phyloP scores from a whole-genome alignment of 305 asterid genomes.

The Petunia hybrid region DNA sequence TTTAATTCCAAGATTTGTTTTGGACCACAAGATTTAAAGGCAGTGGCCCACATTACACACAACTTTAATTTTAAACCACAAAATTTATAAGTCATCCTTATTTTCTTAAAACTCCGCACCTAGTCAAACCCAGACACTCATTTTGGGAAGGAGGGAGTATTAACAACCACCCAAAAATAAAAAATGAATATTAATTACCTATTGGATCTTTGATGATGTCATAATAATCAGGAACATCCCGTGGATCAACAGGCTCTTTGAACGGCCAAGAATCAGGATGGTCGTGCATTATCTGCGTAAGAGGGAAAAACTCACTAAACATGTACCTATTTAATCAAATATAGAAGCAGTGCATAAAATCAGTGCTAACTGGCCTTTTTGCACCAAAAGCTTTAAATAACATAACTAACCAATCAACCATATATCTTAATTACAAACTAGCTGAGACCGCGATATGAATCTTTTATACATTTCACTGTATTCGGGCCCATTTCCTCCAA shows the following conservation, averaged over 20 bases:
- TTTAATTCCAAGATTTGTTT: too few species aligned
- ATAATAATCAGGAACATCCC: slow-evolving; percentile 98
- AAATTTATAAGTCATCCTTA: too few species aligned
- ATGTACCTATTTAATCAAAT: slow-evolving; percentile 5
- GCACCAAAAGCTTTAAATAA: slow-evolving; percentile 20
- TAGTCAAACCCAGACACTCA: too few species aligned
- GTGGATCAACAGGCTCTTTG: slow-evolving; percentile 97
- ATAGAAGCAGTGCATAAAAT: background rate
- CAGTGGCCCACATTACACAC: too few species aligned
- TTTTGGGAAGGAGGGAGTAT: too few species aligned
- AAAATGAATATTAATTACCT: slow-evolving; percentile 51
- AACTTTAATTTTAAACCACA: too few species aligned
- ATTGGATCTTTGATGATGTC: slow-evolving; percentile 94
- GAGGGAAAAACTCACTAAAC: slow-evolving; percentile 34
- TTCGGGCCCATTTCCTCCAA: background rate
- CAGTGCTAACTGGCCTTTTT: background rate
- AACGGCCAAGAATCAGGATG: slow-evolving; percentile 99
- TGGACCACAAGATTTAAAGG: too few species aligned
- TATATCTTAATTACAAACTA: background rate
- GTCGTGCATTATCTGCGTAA: slow-evolving; percentile 79
- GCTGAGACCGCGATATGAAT: background rate
- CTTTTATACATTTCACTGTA: background rate
- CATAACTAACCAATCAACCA: background rate
- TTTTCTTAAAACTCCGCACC: too few species aligned
- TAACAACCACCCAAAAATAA: background rate